These are phyloP conservation scores for Penicillium silybi DNA, from an alignment of 495 filamentous ascomycete genomes.

Conservation along the genomic window DNA sequence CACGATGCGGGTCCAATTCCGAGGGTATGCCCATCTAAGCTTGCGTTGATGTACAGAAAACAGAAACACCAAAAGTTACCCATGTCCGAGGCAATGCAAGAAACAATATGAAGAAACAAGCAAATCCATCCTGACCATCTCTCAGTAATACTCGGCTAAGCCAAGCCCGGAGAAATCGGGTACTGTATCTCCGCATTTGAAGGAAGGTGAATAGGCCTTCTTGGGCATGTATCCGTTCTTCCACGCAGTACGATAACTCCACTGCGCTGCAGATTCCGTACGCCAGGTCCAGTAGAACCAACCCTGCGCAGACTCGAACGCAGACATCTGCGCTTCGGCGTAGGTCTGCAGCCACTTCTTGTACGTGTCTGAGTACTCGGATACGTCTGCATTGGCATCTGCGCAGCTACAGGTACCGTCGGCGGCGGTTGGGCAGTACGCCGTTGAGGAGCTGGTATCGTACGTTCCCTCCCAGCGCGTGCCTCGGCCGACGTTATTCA, in stretches of 20 bases:
- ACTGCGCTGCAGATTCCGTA: constrained; percentile 77
- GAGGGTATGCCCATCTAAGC: background rate
- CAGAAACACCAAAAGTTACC: background rate
- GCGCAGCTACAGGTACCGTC: constrained; percentile 63
- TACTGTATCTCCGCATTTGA: constrained; percentile 65
- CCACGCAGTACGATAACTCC: constrained; percentile 88
- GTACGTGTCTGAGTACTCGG: constrained; percentile 66
- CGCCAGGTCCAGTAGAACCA: constrained; percentile 99
- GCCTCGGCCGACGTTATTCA: constrained; percentile 88
- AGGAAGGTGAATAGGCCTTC: constrained; percentile 71
- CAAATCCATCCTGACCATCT: background rate
- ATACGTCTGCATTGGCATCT: constrained; percentile 67
- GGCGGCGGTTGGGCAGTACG: constrained; percentile 65
- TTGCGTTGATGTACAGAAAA: background rate
- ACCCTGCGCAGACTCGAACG: constrained; percentile 86
- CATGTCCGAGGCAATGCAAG: constrained; percentile 1
- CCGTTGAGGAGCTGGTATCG: constrained; percentile 55
- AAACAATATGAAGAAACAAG: background rate
- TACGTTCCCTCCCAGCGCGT: constrained; percentile 88
- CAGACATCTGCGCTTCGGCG: constrained; percentile 91
- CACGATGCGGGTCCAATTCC: background rate
- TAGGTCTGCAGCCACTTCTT: constrained; percentile 85
- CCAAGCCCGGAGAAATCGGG: constrained; percentile 64
- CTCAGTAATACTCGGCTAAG: constrained; percentile 66
- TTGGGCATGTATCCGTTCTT: constrained; percentile 77